Percentiles rank a stretch among this genome's conserved stretches.
Evolutionary conservation across 768 basidiomycete species (phyloP).

Genomic region (Megacollybia marginata): DNA sequence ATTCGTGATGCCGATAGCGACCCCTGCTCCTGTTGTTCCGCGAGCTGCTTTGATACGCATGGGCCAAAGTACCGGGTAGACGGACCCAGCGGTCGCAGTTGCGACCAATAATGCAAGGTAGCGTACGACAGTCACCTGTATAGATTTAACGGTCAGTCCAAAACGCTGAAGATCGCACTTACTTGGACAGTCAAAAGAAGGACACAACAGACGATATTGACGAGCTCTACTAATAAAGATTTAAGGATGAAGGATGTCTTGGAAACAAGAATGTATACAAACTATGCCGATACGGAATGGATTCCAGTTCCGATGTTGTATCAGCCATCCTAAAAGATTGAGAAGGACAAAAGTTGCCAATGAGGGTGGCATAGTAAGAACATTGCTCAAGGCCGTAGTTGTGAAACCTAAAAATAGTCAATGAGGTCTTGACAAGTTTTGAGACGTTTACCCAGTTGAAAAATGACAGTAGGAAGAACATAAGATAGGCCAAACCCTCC

Average conservation of each 20-base stretch:
- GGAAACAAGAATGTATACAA: neutral
- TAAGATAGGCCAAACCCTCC: constrained; percentile 13
- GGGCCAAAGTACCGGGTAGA: constrained; percentile 16
- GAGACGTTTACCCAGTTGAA: constrained; percentile 9
- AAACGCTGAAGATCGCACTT: neutral
- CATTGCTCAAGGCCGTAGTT: constrained; percentile 14
- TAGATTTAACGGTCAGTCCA: neutral
- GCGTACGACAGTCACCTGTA: constrained; percentile 5
- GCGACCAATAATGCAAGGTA: constrained; percentile 14
- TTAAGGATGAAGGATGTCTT: neutral
- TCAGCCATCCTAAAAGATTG: constrained; percentile 8
- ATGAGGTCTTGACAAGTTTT: neutral
- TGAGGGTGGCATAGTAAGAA: constrained; percentile 16
- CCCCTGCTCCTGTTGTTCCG: constrained; percentile 14
- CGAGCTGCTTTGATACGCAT: constrained; percentile 13
- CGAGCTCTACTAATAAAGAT: constrained; percentile 7
- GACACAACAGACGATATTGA: constrained; percentile 12
- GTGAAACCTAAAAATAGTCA: constrained; percentile 11
- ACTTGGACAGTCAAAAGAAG: constrained; percentile 12
- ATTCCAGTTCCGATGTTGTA: constrained; percentile 9
- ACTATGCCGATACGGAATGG: constrained; percentile 12
- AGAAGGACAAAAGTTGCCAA: constrained; percentile 12
- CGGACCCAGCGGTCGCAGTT: constrained; percentile 11
- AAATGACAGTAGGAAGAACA: constrained; percentile 15
- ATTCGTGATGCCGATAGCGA: constrained; percentile 14